phyloP scores from a whole-genome alignment of 345 rosid genomes.

The Chamaenerion angustifolium region DNA sequence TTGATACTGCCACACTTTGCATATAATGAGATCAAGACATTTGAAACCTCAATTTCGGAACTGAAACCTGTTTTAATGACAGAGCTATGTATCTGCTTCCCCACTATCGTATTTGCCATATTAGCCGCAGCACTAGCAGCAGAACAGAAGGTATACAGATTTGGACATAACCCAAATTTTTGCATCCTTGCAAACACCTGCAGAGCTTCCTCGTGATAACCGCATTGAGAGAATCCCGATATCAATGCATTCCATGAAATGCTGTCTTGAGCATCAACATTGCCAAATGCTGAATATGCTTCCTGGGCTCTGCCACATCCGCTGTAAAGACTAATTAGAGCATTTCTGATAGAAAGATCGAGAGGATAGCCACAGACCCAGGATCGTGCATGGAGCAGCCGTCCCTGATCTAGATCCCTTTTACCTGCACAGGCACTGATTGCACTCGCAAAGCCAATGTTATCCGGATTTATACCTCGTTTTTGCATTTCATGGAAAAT shows the following conservation, averaged over 20 bases:
- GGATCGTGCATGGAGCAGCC: conserved; percentile 67
- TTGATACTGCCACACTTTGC: conserved; percentile 70
- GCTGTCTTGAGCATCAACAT: conserved; percentile 48
- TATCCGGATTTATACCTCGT: conserved; percentile 49
- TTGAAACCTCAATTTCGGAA: conserved; percentile 63
- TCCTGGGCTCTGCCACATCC: conserved; percentile 59
- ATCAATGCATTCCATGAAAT: conserved; percentile 81
- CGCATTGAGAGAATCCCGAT: conserved; percentile 72
- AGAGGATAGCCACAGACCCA: conserved; percentile 47
- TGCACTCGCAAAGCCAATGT: conserved; percentile 72
- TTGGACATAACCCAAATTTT: conserved; percentile 33
- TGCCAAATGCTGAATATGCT: conserved; percentile 53
- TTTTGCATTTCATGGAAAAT: conserved; percentile 54
- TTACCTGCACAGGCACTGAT: conserved; percentile 86
- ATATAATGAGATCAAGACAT: conserved; percentile 64
- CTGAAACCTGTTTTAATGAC: conserved; percentile 50
- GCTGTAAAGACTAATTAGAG: conserved; percentile 69
- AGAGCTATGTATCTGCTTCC: conserved; percentile 65
- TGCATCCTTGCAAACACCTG: conserved; percentile 49
- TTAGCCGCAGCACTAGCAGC: conserved; percentile 84
- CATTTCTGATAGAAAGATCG: conserved; percentile 61
- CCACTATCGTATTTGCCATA: conserved; percentile 58
- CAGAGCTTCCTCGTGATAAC: conserved; percentile 57
- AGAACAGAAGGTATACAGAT: conserved; percentile 58
- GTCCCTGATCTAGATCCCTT: conserved; percentile 54